These are phyloP conservation scores for Boeremia lycopersici DNA, from an alignment of 2,329 filamentous ascomycete genomes.

Conservation along the genomic window DNA sequence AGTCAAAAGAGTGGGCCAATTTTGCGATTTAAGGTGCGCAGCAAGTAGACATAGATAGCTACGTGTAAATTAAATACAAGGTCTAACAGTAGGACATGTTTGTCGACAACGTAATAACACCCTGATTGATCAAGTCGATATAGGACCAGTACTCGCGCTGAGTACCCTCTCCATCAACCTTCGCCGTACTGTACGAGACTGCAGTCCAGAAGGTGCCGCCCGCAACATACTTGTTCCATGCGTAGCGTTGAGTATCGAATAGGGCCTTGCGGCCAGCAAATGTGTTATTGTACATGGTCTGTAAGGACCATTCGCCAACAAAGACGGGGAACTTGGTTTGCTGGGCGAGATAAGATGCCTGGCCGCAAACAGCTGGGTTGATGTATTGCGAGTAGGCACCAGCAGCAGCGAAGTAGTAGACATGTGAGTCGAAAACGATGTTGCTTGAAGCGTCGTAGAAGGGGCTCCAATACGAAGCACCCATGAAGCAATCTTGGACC, in stretches of 20 bases:
- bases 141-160: slow-evolving; percentile 19
- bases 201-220: slow-evolving; percentile 14
- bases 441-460: background rate
- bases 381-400: slow-evolving; percentile 3
- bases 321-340: slow-evolving; percentile 12
- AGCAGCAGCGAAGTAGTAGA: slow-evolving; percentile 10
- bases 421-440: slow-evolving; percentile 12
- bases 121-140: slow-evolving; percentile 14
- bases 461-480: slow-evolving; percentile 20
- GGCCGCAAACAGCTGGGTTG: slow-evolving; percentile 2
- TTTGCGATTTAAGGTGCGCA: too few relatives aligned
- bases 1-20: too few relatives aligned
- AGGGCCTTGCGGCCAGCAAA: slow-evolving; percentile 3
- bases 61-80: too few relatives aligned
- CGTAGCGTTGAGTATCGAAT: slow-evolving; percentile 10
- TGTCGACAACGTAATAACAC: slow-evolving; percentile 8
- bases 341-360: background rate
- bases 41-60: too few relatives aligned
- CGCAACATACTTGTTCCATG: slow-evolving; percentile 10
- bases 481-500: slow-evolving; percentile 21
- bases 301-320: slow-evolving; percentile 15
- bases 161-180: slow-evolving; percentile 15
- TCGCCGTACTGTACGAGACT: background rate
- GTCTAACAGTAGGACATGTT: slow-evolving; percentile 10
- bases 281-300: slow-evolving; percentile 15